phyloP scores from a whole-genome alignment of 1,284 basidiomycete species.

The Austropuccinia psidii region DNA sequence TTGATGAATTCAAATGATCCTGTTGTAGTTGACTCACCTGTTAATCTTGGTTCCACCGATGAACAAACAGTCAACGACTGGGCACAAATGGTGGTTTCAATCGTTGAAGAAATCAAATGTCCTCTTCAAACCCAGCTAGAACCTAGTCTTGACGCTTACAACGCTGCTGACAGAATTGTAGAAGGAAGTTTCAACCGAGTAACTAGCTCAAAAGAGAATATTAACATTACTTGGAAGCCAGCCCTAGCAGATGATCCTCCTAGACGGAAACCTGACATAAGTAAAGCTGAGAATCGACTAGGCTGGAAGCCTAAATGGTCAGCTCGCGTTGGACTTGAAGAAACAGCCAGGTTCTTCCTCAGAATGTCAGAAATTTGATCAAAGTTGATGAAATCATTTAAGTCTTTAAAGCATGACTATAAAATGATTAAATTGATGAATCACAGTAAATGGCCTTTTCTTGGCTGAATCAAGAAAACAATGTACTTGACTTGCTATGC shows the following conservation, averaged over 20 bases:
- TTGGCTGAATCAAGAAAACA: too few relatives aligned
- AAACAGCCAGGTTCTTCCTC: constrained; percentile 89
- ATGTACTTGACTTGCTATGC: too few relatives aligned
- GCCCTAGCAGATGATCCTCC: constrained; percentile 74
- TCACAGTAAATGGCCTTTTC: too few relatives aligned
- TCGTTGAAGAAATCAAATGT: constrained; percentile 77
- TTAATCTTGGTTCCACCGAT: constrained; percentile 88
- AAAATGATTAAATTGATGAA: too few relatives aligned
- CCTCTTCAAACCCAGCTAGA: constrained; percentile 55
- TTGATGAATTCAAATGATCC: constrained; percentile 53
- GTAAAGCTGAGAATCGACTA: constrained; percentile 73
- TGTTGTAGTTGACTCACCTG: constrained; percentile 60
- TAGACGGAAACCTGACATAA: constrained; percentile 83
- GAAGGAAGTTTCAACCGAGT: constrained; percentile 54
- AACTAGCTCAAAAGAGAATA: constrained; percentile 59
- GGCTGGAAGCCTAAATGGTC: constrained; percentile 91
- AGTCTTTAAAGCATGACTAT: too few relatives aligned
- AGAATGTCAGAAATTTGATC: too few relatives aligned
- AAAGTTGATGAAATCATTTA: too few relatives aligned
- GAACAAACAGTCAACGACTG: constrained; percentile 74
- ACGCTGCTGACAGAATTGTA: too few relatives aligned
- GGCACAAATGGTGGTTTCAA: constrained; percentile 47
- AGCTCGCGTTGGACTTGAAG: constrained; percentile 77
- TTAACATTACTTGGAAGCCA: constrained; percentile 44
- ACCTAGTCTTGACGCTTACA: neutral